These are phyloP conservation scores for Verticillium nubilum DNA, from an alignment of 2,329 filamentous ascomycete genomes.

Conservation along the genomic window DNA sequence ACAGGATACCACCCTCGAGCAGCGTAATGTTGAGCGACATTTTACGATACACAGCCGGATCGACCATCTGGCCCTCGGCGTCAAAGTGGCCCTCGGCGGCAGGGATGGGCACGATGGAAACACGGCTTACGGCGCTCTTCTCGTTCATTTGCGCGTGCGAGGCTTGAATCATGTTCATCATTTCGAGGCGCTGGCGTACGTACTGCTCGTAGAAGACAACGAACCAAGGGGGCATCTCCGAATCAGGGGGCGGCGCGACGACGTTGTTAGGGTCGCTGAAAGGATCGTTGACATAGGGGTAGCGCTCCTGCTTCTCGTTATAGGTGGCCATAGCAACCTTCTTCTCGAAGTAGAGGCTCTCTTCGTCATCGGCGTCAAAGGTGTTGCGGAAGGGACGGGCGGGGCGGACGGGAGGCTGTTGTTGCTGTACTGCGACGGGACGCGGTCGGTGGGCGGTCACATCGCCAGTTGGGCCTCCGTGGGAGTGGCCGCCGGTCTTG, in stretches of 20 bases:
- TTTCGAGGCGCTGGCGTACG: slow-evolving; percentile 53
- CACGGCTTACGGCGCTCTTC: slow-evolving; percentile 24
- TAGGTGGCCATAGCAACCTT: slow-evolving; percentile 32
- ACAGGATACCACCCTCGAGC: slow-evolving; percentile 72
- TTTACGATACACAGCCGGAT: slow-evolving; percentile 48
- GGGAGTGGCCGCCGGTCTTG: slow-evolving; percentile 53
- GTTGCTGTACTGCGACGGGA: not conserved
- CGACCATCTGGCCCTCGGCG: slow-evolving; percentile 36
- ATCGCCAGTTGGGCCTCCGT: slow-evolving; percentile 48
- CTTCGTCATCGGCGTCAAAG: slow-evolving; percentile 16
- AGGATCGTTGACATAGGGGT: slow-evolving; percentile 12
- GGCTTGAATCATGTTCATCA: slow-evolving; percentile 47
- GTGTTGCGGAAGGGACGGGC: not conserved
- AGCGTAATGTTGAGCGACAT: slow-evolving; percentile 69
- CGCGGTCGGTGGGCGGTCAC: slow-evolving; percentile 4
- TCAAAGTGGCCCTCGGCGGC: slow-evolving; percentile 32
- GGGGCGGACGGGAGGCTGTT: not conserved
- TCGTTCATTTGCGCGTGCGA: slow-evolving; percentile 7
- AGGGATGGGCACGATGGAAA: slow-evolving; percentile 17
- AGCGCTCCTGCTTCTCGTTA: slow-evolving; percentile 25
- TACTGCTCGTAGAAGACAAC: slow-evolving; percentile 60
- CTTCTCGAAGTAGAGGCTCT: slow-evolving; percentile 30
- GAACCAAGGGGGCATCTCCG: slow-evolving; percentile 57
- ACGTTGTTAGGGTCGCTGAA: slow-evolving; percentile 21
- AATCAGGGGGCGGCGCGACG: slow-evolving; percentile 19